Percentiles rank a stretch among this genome's conserved stretches.
These are phyloP conservation scores for Neocallimastix lanati DNA, from an alignment of 192 early-diverging fungal genomes.

Conservation along the genomic window DNA sequence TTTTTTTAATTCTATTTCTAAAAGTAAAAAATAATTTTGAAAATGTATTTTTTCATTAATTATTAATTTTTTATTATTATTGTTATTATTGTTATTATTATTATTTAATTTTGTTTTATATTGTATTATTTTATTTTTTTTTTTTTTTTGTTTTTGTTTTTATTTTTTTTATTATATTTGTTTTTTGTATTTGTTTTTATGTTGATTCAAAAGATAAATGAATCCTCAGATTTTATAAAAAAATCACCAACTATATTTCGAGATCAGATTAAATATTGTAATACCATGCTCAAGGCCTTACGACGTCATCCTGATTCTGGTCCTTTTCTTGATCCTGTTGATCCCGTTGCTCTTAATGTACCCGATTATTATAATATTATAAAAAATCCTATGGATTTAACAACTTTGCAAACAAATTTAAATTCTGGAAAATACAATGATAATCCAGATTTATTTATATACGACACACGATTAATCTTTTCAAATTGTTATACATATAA, in stretches of 20 bases:
- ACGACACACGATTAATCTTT: conserved; percentile 35
- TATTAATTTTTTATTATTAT: too few relatives aligned
- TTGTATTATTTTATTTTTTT: too few relatives aligned
- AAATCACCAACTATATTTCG: conserved; percentile 14
- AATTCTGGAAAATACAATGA: neutral
- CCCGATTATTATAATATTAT: conserved; percentile 59
- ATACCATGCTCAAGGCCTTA: conserved; percentile 47
- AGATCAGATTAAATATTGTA: conserved; percentile 71
- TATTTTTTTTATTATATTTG: too few relatives aligned
- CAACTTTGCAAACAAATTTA: neutral
- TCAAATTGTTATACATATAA: conserved; percentile 63
- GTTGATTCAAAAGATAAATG: neutral
- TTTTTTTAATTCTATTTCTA: too few relatives aligned
- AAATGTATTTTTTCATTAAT: too few relatives aligned
- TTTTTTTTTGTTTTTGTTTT: too few relatives aligned
- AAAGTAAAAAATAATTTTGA: too few relatives aligned
- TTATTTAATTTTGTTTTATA: too few relatives aligned
- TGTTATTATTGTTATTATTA: too few relatives aligned
- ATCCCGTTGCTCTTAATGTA: conserved; percentile 53
- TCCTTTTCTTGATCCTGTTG: conserved; percentile 72
- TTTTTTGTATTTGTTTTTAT: too few relatives aligned
- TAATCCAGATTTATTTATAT: conserved; percentile 14
- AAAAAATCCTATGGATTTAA: conserved; percentile 60
- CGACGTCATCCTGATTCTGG: conserved; percentile 65
- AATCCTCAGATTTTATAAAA: neutral